Evolutionary conservation across 1,139 yeast genomes (phyloP), one percentile per base, ranked within the genome.

Genomic region (Protomyces inouyei): DNA sequence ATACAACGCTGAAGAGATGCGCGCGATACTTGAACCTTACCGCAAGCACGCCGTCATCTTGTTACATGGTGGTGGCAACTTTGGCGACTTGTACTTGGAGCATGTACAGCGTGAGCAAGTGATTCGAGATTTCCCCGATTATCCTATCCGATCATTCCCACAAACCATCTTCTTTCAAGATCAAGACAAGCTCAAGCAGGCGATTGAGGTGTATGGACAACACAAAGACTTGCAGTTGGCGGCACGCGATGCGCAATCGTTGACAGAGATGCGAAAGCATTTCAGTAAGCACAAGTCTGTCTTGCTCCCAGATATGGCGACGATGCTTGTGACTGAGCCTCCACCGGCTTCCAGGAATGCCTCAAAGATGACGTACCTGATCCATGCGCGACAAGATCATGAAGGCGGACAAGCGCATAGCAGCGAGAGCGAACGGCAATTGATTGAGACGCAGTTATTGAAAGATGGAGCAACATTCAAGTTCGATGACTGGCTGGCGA

Each of bases 11-110:
- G 23, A 9, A 2, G 18, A 51, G 37, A 51, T 28, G 54, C 37
- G 36, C 12, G n/a, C 14, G 21, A 9, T 14, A 5, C 48, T 35
- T 16, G 28, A 43, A n/a, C 23, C 18, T 9, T 48, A 40, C 14
- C 35, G 38, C 10, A 14, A 16, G 32, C 23, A 25, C 3, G 64
- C 57, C 3, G 28, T 43, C 21, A 37, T 55, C 32, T 23, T 60
- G 23, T 37, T 25, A 14, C 57, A 56, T 16, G 64, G 64, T 12
- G 64, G 64, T 3, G 53, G 53, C 45, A 46, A 38, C 45, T 40
- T 46, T 14, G 59, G 52, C 40, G 23, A 52, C 45, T 38, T 37
- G 9, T 55, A 38, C 25, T 57, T 21, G 28, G 52, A 60, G 18
- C 52, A 40, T 14, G 38, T 16, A 0, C 16, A 32, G 28, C 57